phyloP scores from a whole-genome alignment of 495 filamentous ascomycete genomes.

The Cercophora sp. region DNA sequence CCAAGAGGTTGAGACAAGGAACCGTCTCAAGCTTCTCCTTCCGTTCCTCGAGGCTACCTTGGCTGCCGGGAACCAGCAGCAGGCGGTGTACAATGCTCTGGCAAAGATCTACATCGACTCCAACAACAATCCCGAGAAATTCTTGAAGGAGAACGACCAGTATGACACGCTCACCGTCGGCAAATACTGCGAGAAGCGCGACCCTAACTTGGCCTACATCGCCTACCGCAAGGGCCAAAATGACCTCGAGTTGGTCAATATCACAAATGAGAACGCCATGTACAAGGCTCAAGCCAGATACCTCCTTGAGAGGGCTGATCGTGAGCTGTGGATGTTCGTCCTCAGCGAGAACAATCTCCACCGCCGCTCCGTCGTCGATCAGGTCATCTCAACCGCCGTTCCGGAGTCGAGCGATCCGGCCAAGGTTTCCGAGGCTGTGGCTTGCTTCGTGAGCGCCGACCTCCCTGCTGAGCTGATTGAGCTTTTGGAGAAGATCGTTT shows the following conservation, averaged over 20 bases:
- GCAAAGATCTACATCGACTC: slow-evolving; percentile 99
- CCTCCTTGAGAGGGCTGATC: slow-evolving; percentile 82
- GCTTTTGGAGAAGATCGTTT: slow-evolving; percentile 97
- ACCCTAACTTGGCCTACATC: slow-evolving; percentile 95
- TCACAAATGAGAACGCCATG: slow-evolving; percentile 99
- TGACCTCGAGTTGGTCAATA: slow-evolving; percentile 92
- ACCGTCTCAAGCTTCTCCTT: slow-evolving; percentile 90
- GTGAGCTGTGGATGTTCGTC: slow-evolving; percentile 91
- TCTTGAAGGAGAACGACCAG: slow-evolving; percentile 95
- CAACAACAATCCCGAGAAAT: slow-evolving; percentile 98
- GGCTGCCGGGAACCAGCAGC: slow-evolving; percentile 89
- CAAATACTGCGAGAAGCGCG: slow-evolving; percentile 98
- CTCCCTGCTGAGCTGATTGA: slow-evolving; percentile 94
- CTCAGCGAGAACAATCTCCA: slow-evolving; percentile 93
- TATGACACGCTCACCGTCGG: slow-evolving; percentile 92
- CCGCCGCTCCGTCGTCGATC: slow-evolving; percentile 88
- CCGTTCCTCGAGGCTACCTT: slow-evolving; percentile 95
- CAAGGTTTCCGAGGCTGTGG: slow-evolving; percentile 91
- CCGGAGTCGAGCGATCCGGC: slow-evolving; percentile 91
- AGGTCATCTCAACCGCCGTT: slow-evolving; percentile 94
- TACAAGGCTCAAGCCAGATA: slow-evolving; percentile 96
- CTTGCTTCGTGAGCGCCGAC: slow-evolving; percentile 85
- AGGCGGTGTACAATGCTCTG: slow-evolving; percentile 95
- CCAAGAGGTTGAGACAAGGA: slow-evolving; percentile 87
- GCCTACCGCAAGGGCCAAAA: slow-evolving; percentile 96